Conservation (phyloP, 306 rosid species). For the Vigna nakashimae region DNA sequence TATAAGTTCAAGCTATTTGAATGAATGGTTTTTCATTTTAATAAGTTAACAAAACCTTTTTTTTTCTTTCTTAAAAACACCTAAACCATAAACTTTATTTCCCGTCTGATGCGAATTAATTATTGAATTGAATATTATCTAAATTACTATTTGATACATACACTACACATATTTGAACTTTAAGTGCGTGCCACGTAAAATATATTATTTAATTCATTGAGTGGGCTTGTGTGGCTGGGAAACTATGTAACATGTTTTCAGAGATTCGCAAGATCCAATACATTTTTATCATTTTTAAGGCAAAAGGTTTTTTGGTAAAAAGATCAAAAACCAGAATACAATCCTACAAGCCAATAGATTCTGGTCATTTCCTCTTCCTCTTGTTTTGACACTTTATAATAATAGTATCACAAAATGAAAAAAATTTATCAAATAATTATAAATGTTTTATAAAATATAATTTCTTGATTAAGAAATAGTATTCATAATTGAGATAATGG, state of each 20-base stretch:
- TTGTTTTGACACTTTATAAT: no score
- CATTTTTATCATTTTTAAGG: not conserved
- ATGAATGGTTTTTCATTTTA: not conserved
- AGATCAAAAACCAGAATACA: not conserved
- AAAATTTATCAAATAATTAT: no score
- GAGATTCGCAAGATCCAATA: not conserved
- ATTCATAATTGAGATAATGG: not conserved
- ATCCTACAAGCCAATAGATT: not conserved
- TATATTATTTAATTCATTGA: not conserved
- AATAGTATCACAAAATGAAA: no score
- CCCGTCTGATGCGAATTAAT: not conserved
- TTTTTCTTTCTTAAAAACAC: not conserved
- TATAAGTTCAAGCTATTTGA: not conserved
- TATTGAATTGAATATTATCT: not conserved
- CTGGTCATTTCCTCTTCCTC: not conserved
- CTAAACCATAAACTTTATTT: not conserved
- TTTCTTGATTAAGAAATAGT: no score
- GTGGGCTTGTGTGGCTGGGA: conserved; percentile 38
- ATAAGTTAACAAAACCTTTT: not conserved
- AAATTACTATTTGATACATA: conserved; percentile 11
- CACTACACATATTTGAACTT: not conserved
- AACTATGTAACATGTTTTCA: not conserved
- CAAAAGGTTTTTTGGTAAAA: not conserved
- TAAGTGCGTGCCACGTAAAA: conserved; percentile 37
- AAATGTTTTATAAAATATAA: no score